phyloP scores from a whole-genome alignment of 139 green algal species.

The Chlamydomonas sp. region DNA sequence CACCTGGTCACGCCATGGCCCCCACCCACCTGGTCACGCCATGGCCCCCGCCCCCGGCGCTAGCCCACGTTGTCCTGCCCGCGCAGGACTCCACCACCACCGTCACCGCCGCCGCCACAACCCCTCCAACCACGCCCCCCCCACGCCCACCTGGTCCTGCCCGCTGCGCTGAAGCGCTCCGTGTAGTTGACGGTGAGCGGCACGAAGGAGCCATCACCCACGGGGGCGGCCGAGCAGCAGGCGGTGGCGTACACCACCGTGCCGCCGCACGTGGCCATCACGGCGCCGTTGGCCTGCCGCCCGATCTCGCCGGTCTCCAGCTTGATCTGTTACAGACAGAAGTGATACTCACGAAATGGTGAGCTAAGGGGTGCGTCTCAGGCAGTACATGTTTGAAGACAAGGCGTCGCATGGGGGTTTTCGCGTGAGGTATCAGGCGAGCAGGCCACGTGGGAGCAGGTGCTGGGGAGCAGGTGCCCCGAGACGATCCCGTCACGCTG shows the following conservation, averaged over 20 bases:
- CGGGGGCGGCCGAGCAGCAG: constrained; percentile 69
- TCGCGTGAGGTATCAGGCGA: background rate
- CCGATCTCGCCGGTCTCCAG: constrained; percentile 96
- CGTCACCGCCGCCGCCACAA: background rate
- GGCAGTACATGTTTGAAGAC: too few relatives aligned
- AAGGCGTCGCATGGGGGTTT: too few relatives aligned
- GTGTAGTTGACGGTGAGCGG: constrained; percentile 95
- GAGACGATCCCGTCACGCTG: too few relatives aligned
- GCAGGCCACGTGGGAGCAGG: background rate
- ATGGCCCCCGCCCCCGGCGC: too few relatives aligned
- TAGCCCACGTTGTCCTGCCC: too few relatives aligned
- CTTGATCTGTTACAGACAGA: too few relatives aligned
- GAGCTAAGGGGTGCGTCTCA: too few relatives aligned
- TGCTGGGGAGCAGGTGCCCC: background rate
- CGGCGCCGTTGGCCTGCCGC: constrained; percentile 89
- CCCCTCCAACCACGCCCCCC: background rate
- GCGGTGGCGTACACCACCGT: constrained; percentile 95
- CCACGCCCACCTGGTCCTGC: constrained; percentile 75
- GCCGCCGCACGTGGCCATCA: constrained; percentile 89
- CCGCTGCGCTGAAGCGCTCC: constrained; percentile 94
- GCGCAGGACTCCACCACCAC: background rate
- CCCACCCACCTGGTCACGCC: too few relatives aligned
- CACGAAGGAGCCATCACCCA: constrained; percentile 84
- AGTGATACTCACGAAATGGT: too few relatives aligned
- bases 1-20: too few relatives aligned